phyloP scores from a whole-genome alignment of 139 green algal genomes.

The Marvania coccoides region DNA sequence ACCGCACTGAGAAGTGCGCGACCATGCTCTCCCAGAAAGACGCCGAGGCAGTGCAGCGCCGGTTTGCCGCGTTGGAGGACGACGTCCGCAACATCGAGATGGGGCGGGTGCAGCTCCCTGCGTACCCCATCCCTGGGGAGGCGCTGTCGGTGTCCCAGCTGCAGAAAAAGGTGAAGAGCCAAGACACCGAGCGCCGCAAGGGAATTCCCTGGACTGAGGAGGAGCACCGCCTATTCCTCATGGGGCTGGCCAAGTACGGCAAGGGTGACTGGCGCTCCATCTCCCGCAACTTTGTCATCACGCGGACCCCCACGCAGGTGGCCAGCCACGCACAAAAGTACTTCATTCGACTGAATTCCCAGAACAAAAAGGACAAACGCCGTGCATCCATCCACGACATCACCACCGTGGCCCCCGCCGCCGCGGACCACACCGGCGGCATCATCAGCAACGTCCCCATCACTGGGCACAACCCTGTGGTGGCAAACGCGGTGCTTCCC shows the following conservation, averaged over 20 bases:
- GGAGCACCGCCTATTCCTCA: constrained; percentile 87
- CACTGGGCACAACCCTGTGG: constrained; percentile 9
- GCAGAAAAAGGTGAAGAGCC: constrained; percentile 31
- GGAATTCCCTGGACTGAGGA: constrained; percentile 94
- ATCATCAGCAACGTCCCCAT: constrained; percentile 2
- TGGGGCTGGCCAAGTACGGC: constrained; percentile 87
- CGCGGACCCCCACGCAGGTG: constrained; percentile 89
- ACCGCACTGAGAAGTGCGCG: constrained; percentile 22
- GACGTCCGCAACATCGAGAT: constrained; percentile 58
- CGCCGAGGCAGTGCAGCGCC: constrained; percentile 19
- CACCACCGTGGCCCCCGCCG: constrained; percentile 27
- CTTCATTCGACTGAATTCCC: constrained; percentile 85
- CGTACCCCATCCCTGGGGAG: constrained; percentile 38
- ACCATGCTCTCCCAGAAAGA: constrained; percentile 22
- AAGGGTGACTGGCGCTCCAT: constrained; percentile 95
- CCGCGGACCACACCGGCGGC: background rate
- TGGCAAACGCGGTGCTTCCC: constrained; percentile 6
- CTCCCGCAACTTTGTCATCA: constrained; percentile 84
- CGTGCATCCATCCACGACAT: constrained; percentile 90
- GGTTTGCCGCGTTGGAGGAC: constrained; percentile 40
- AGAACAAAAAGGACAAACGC: constrained; percentile 87
- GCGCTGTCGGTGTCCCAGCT: constrained; percentile 26
- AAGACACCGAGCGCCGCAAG: constrained; percentile 68
- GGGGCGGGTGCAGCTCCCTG: constrained; percentile 46
- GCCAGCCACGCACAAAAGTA: constrained; percentile 91